phyloP scores from a whole-genome alignment of 768 basidiomycete species.

The Pulveroboletus sp. region DNA sequence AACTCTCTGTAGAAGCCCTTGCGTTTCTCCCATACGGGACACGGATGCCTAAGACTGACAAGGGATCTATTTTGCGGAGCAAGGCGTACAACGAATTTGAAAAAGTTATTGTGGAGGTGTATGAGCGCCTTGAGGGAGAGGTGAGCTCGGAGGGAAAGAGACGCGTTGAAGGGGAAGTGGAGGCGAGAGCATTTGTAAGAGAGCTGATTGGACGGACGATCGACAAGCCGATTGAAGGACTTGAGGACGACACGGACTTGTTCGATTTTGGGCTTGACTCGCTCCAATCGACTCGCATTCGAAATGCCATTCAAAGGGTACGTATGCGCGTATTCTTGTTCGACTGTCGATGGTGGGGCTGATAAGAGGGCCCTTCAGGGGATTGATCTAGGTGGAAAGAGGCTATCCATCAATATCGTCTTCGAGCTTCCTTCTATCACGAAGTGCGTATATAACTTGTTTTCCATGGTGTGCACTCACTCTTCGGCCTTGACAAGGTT shows the following conservation, averaged over 20 bases:
- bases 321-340: constrained; percentile 23
- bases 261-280: constrained; percentile 54
- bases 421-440: constrained; percentile 48
- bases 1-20: constrained; percentile 49
- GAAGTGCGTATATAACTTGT: constrained; percentile 25
- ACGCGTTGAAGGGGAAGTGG: constrained; percentile 2
- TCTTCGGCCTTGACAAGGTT: constrained; percentile 24
- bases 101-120: constrained; percentile 39
- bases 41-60: constrained; percentile 49
- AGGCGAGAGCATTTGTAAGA: constrained; percentile 13
- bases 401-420: constrained; percentile 33
- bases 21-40: constrained; percentile 47
- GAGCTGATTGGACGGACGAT: constrained; percentile 21
- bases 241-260: constrained; percentile 37
- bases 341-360: constrained; percentile 31
- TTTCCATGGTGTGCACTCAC: background rate
- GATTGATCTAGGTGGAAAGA: constrained; percentile 21
- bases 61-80: constrained; percentile 48
- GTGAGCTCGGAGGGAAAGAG: constrained; percentile 23
- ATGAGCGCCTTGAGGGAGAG: constrained; percentile 43
- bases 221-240: constrained; percentile 11
- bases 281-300: constrained; percentile 48
- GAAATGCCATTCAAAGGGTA: constrained; percentile 46
- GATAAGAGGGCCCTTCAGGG: constrained; percentile 3
- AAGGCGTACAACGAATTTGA: constrained; percentile 52